Percentiles rank a stretch among this genome's conserved stretches.
phyloP scores from a whole-genome alignment of 1,139 yeast species.

The Taphrina communis region DNA sequence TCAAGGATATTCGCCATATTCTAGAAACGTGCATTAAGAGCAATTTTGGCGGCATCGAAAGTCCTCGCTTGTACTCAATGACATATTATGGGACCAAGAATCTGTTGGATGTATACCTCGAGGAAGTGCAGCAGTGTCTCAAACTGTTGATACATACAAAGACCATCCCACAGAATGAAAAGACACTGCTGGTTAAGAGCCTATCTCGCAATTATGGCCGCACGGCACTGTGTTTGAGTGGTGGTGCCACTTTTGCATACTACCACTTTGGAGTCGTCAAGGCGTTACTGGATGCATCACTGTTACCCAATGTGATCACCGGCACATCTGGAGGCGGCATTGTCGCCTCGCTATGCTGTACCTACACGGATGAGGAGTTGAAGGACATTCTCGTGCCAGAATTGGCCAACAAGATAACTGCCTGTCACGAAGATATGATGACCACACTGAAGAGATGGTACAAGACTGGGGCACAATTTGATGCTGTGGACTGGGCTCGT shows the following conservation, averaged over 20 bases:
- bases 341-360: slow-evolving; percentile 75
- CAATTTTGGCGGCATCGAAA: slow-evolving; percentile 77
- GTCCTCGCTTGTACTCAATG: slow-evolving; percentile 72
- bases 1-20: slow-evolving; percentile 61
- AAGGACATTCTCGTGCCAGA: slow-evolving; percentile 63
- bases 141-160: slow-evolving; percentile 55
- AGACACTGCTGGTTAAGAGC: slow-evolving; percentile 63
- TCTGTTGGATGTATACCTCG: slow-evolving; percentile 63
- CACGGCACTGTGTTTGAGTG: slow-evolving; percentile 74
- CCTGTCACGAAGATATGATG: slow-evolving; percentile 61
- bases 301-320: slow-evolving; percentile 70
- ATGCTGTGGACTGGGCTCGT: slow-evolving; percentile 74
- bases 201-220: slow-evolving; percentile 71
- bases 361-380: slow-evolving; percentile 72
- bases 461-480: slow-evolving; percentile 79
- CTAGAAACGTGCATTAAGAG: slow-evolving; percentile 72
- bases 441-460: slow-evolving; percentile 68
- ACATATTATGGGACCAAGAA: slow-evolving; percentile 76
- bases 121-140: slow-evolving; percentile 50
- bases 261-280: slow-evolving; percentile 78
- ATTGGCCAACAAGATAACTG: slow-evolving; percentile 69
- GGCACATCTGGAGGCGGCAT: slow-evolving; percentile 86
- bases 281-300: slow-evolving; percentile 69
- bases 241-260: slow-evolving; percentile 70
- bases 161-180: slow-evolving; percentile 54